A percentile compares a stretch with the other conserved stretches of the same genome.
Evolutionary conservation across 2,329 filamentous ascomycete species (phyloP).

Genomic region (Capronia americana): DNA sequence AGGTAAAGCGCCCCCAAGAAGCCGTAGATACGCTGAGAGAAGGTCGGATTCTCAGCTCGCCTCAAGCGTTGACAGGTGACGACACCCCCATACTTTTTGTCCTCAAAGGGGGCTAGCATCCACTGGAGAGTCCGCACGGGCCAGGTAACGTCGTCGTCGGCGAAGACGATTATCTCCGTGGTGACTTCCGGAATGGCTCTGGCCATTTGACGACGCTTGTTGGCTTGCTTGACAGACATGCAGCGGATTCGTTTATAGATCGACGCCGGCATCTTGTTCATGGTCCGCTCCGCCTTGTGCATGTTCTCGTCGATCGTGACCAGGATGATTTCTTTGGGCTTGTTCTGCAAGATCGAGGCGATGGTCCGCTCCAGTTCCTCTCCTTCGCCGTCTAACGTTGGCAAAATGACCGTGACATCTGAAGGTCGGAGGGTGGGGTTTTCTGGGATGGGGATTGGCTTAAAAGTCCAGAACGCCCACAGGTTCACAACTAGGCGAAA

Average conservation of each 20-base stretch:
- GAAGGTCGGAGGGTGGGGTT: constrained; percentile 79
- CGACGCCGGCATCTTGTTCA: constrained; percentile 55
- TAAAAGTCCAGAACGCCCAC: constrained; percentile 84
- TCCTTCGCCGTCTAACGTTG: constrained; percentile 86
- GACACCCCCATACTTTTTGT: constrained; percentile 80
- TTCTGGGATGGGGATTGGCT: constrained; percentile 79
- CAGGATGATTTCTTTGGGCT: constrained; percentile 74
- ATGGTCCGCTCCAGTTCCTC: constrained; percentile 83
- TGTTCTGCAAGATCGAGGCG: constrained; percentile 59
- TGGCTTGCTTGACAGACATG: constrained; percentile 76
- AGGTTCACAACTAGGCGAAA: constrained; percentile 83
- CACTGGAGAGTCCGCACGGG: constrained; percentile 83
- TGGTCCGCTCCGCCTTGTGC: constrained; percentile 69
- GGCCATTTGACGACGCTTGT: constrained; percentile 94
- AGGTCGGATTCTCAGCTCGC: constrained; percentile 67
- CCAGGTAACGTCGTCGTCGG: constrained; percentile 96
- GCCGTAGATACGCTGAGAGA: constrained; percentile 74
- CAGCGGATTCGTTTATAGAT: constrained; percentile 37
- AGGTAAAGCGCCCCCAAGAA: constrained; percentile 93
- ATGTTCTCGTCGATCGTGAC: constrained; percentile 86
- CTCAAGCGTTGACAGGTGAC: constrained; percentile 88
- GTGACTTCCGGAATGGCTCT: constrained; percentile 83
- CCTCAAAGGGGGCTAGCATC: constrained; percentile 92
- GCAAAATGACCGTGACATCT: constrained; percentile 93
- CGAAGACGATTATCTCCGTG: constrained; percentile 87